Percentiles rank a stretch among this genome's conserved stretches.
phyloP scores from a whole-genome alignment of 73 alveolate species.

The Durusdinium trenchii region DNA sequence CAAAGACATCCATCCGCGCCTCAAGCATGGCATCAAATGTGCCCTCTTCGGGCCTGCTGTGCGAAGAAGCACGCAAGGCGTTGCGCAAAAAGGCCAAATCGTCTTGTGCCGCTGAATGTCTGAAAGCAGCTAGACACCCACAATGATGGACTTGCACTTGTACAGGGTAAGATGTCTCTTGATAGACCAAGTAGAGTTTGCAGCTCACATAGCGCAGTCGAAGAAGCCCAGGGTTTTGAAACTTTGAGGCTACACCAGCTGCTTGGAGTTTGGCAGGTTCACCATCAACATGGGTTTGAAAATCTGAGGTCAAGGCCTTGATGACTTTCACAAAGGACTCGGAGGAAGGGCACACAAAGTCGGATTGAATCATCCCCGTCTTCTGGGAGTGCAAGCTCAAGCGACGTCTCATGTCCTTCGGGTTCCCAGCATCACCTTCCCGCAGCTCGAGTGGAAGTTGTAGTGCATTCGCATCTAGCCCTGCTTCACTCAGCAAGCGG shows the following conservation, averaged over 20 bases:
- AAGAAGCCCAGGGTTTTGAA: conserved; percentile 47
- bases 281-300: not conserved
- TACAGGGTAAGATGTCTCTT: not conserved
- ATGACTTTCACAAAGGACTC: conserved; percentile 16
- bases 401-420: conserved; percentile 11
- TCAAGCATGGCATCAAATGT: conserved; percentile 25
- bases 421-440: not conserved
- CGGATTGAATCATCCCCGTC: conserved; percentile 54
- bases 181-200: conserved; percentile 27
- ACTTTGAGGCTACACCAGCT: not conserved
- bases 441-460: conserved; percentile 45
- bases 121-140: conserved; percentile 28
- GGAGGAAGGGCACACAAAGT: conserved; percentile 66
- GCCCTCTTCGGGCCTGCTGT: not conserved
- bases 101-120: not conserved
- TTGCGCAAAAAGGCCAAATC: not conserved
- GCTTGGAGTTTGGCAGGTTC: not conserved
- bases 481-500: conserved; percentile 40
- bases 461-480: conserved; percentile 9
- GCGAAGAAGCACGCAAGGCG: not conserved
- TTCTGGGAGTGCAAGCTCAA: conserved; percentile 54
- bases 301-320: not conserved
- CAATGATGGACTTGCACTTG: conserved; percentile 75
- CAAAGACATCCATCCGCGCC: conserved; percentile 56
- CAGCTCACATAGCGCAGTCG: conserved; percentile 40